Evolutionary conservation across 768 basidiomycete genomes (phyloP).

Genomic region (Tylopilus balloui): DNA sequence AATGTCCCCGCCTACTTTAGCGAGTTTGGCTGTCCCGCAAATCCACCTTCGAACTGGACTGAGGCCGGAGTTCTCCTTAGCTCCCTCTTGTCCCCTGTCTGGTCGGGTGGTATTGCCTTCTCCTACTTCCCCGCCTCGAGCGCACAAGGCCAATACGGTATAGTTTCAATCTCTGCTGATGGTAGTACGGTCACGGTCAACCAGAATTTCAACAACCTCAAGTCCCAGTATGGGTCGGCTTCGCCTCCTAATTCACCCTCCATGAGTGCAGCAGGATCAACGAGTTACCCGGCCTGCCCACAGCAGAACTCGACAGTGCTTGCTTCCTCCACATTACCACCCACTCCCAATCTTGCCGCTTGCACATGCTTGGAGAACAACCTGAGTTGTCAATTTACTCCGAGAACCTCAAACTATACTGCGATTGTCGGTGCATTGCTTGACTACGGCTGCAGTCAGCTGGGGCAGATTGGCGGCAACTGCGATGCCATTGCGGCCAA

Average conservation of each 20-base stretch:
- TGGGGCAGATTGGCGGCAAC: slow-evolving; percentile 55
- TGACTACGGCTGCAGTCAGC: slow-evolving; percentile 61
- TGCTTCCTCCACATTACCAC: slow-evolving; percentile 68
- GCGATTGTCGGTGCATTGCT: slow-evolving; percentile 57
- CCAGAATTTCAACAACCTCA: slow-evolving; percentile 64
- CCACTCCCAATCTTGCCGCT: slow-evolving; percentile 77
- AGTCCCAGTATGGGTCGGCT: slow-evolving; percentile 54
- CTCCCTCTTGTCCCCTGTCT: slow-evolving; percentile 66
- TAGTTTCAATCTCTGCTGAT: slow-evolving; percentile 72
- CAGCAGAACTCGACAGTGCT: slow-evolving; percentile 51
- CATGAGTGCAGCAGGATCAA: slow-evolving; percentile 47
- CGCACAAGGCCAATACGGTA: slow-evolving; percentile 73
- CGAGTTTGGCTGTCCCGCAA: slow-evolving; percentile 75
- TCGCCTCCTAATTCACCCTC: slow-evolving; percentile 62
- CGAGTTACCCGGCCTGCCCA: slow-evolving; percentile 59
- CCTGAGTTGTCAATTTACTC: slow-evolving; percentile 72
- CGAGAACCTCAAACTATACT: slow-evolving; percentile 55
- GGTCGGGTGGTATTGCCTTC: slow-evolving; percentile 88
- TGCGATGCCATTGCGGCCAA: slow-evolving; percentile 71
- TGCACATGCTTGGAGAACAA: slow-evolving; percentile 70
- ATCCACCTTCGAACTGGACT: slow-evolving; percentile 66
- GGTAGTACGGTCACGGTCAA: slow-evolving; percentile 61
- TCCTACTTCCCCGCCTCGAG: slow-evolving; percentile 85
- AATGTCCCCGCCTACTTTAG: slow-evolving; percentile 88
- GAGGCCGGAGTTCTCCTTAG: slow-evolving; percentile 74